phyloP scores from a whole-genome alignment of 2,329 filamentous ascomycete genomes.

The Colletotrichum nymphaeae region DNA sequence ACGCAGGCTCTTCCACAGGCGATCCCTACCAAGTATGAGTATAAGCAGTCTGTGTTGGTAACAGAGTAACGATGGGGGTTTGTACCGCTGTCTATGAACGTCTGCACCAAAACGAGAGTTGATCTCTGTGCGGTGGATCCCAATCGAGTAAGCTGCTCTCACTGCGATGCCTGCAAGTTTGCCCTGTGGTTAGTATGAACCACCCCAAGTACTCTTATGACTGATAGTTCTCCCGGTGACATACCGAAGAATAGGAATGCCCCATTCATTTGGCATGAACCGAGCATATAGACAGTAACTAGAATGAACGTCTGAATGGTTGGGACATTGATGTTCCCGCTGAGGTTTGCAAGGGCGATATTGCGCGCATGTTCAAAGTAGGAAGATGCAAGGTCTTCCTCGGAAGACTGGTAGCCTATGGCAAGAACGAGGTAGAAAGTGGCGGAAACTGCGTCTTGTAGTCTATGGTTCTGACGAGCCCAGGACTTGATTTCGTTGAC shows the following conservation, averaged over 20 bases:
- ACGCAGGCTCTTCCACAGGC: conserved; percentile 65
- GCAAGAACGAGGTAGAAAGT: conserved; percentile 61
- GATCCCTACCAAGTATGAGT: conserved; percentile 45
- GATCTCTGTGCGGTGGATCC: conserved; percentile 64
- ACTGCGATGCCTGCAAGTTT: conserved; percentile 55
- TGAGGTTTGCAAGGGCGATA: conserved; percentile 56
- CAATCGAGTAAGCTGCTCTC: conserved; percentile 63
- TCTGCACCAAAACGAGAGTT: conserved; percentile 62
- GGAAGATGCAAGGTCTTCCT: conserved; percentile 53
- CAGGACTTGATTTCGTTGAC: conserved; percentile 54
- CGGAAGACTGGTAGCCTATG: conserved; percentile 57
- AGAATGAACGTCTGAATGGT: conserved; percentile 63
- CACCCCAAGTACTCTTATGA: background rate
- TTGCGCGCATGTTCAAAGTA: conserved; percentile 64
- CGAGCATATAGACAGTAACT: conserved; percentile 65
- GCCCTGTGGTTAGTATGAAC: background rate
- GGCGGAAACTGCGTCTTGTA: conserved; percentile 52
- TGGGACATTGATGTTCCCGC: conserved; percentile 58
- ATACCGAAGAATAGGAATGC: conserved; percentile 63
- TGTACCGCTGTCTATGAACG: conserved; percentile 51
- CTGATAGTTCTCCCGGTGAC: background rate
- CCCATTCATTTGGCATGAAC: conserved; percentile 65
- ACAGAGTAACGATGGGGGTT: too few relatives aligned
- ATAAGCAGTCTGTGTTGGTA: background rate
- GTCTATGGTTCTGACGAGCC: conserved; percentile 47